A percentile compares a stretch with the other conserved stretches of the same genome.
Conservation (phyloP, 75 land plant species). For the Selaginella moellendorffii region DNA sequence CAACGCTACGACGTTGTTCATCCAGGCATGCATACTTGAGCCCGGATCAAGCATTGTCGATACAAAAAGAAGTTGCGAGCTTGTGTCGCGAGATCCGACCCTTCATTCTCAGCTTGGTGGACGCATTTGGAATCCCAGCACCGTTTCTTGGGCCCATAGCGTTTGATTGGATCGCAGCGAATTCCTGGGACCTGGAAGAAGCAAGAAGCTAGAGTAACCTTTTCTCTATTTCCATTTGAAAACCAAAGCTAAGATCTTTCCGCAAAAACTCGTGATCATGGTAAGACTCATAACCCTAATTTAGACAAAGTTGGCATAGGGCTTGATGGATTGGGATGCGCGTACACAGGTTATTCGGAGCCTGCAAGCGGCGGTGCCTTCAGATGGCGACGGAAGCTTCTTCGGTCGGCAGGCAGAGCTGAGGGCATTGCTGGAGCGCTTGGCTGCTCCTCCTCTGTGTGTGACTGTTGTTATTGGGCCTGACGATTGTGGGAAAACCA, state of each 20-base stretch:
- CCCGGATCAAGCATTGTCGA: slow-evolving; percentile 31
- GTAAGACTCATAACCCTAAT: no score
- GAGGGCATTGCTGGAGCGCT: no score
- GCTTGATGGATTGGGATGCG: no score
- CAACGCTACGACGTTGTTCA: not conserved
- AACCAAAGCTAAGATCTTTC: not conserved
- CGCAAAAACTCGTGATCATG: no score
- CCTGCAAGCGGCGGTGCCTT: no score
- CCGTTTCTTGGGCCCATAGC: slow-evolving; percentile 72
- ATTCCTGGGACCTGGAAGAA: slow-evolving; percentile 36
- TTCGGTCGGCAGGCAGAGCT: no score
- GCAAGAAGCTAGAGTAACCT: not conserved
- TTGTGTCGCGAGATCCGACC: slow-evolving; percentile 77
- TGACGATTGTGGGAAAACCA: no score
- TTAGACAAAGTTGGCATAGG: no score
- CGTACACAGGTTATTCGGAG: no score
- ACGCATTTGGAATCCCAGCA: slow-evolving; percentile 81
- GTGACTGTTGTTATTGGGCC: no score
- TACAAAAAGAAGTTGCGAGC: slow-evolving; percentile 43
- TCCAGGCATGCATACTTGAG: slow-evolving; percentile 59
- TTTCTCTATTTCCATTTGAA: not conserved
- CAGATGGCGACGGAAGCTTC: no score
- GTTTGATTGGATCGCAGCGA: slow-evolving; percentile 71
- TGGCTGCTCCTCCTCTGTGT: no score
- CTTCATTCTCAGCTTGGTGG: slow-evolving; percentile 60